phyloP scores from a whole-genome alignment of 2,329 filamentous ascomycete species.

The Tolypocladium amazonense region DNA sequence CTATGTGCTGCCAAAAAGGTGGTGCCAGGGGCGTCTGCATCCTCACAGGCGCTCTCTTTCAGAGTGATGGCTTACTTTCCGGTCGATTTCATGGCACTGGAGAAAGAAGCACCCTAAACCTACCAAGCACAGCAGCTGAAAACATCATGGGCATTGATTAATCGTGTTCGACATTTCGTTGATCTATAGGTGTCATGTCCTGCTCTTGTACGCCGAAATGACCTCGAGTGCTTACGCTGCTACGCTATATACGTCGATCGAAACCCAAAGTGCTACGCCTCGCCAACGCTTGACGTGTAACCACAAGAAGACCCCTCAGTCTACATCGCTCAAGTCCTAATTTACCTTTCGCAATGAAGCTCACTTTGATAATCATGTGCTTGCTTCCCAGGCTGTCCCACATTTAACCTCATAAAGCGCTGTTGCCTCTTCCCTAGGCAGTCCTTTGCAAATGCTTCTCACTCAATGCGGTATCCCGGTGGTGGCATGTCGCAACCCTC shows the following conservation, averaged over 20 bases:
- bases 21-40: too few species aligned
- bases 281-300: not conserved
- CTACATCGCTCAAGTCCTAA: not conserved
- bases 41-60: too few species aligned
- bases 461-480: conserved; percentile 2
- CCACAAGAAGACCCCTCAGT: not conserved
- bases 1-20: not conserved
- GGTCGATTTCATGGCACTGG: too few species aligned
- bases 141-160: not conserved
- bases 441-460: not conserved
- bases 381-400: not conserved
- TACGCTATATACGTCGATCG: not conserved
- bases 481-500: not conserved
- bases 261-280: not conserved
- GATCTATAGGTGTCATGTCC: not conserved
- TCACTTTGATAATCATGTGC: not conserved
- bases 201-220: not conserved
- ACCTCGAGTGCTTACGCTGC: not conserved
- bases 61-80: too few species aligned
- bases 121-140: not conserved
- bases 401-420: too few species aligned
- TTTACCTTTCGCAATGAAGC: not conserved
- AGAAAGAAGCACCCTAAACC: too few species aligned
- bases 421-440: not conserved
- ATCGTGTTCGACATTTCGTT: not conserved